These are phyloP conservation scores for Sinapis alba DNA, from an alignment of 441 rosid species.

Conservation along the genomic window DNA sequence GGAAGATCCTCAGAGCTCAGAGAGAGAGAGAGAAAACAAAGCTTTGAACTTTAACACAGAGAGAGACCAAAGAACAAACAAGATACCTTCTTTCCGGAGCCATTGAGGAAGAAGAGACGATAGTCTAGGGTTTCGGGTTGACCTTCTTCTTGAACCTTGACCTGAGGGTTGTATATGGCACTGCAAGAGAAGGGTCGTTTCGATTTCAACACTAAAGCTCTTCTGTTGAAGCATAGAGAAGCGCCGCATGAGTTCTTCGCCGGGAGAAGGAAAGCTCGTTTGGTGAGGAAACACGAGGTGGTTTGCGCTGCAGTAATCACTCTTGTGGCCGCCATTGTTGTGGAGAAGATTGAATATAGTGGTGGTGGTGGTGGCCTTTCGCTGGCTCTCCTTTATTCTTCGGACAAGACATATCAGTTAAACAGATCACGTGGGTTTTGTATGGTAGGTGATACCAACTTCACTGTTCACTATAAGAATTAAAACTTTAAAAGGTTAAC, in stretches of 20 bases:
- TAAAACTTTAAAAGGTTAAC: accelerated
- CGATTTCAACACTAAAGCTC: constrained; percentile 34
- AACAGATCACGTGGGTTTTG: constrained; percentile 26
- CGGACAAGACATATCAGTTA: background rate
- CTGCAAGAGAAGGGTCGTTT: constrained; percentile 63
- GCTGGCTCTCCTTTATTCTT: constrained; percentile 9
- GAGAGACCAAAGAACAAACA: background rate
- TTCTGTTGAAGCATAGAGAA: constrained; percentile 34
- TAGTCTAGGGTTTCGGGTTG: constrained; percentile 86
- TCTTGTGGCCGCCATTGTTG: constrained; percentile 52
- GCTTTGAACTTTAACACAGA: background rate
- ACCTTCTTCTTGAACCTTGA: constrained; percentile 75
- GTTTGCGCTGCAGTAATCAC: constrained; percentile 44
- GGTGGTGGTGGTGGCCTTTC: constrained; percentile 12
- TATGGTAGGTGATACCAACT: constrained; percentile 25
- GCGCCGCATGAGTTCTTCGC: constrained; percentile 21
- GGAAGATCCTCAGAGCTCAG: background rate
- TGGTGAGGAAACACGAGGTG: constrained; percentile 52
- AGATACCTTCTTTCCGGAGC: constrained; percentile 76
- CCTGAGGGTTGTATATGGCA: constrained; percentile 71
- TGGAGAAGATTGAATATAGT: constrained; percentile 10
- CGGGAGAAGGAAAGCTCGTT: constrained; percentile 39
- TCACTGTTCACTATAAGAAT: background rate
- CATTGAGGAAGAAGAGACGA: constrained; percentile 75
- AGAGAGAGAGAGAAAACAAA: background rate